Conservation (phyloP, 2,329 filamentous ascomycete species). For the Penicillium concentricum region DNA sequence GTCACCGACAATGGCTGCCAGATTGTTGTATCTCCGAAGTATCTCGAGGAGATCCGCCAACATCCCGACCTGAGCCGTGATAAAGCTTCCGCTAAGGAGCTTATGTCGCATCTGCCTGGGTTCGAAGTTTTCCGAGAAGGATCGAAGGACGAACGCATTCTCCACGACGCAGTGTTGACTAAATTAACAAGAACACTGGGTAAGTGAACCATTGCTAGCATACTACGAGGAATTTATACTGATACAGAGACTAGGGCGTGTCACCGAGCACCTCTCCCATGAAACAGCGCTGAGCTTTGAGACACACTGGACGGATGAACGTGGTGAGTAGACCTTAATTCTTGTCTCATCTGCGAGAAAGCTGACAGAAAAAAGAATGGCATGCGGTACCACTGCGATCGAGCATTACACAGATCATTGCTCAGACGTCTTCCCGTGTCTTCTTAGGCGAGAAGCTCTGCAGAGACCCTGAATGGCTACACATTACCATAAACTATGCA, state of each 20-base stretch:
- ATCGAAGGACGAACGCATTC: neutral
- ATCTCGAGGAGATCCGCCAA: neutral
- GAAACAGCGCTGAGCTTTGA: neutral
- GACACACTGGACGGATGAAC: neutral
- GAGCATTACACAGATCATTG: neutral
- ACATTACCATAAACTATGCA: constrained; percentile 1
- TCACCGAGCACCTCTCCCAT: neutral
- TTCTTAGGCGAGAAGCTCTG: constrained; percentile 8
- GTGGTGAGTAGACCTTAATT: neutral
- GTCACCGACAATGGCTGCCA: neutral
- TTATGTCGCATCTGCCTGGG: neutral
- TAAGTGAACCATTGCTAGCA: neutral
- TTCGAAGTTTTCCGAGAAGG: neutral
- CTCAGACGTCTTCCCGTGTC: constrained; percentile 2
- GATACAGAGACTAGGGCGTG: neutral
- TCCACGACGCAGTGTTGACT: neutral
- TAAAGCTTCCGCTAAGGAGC: neutral
- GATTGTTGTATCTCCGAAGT: neutral
- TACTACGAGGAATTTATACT: too few relatives aligned
- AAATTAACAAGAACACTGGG: neutral
- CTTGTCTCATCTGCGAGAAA: neutral
- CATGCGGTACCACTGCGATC: neutral
- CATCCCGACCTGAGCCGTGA: neutral
- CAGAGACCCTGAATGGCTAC: constrained; percentile 1
- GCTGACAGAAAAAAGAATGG: constrained; percentile 1